Percentiles rank a stretch among this genome's conserved stretches.
Evolutionary conservation across 176 grass and related monocot species (phyloP).

Genomic region (Microstegium vimineum): DNA sequence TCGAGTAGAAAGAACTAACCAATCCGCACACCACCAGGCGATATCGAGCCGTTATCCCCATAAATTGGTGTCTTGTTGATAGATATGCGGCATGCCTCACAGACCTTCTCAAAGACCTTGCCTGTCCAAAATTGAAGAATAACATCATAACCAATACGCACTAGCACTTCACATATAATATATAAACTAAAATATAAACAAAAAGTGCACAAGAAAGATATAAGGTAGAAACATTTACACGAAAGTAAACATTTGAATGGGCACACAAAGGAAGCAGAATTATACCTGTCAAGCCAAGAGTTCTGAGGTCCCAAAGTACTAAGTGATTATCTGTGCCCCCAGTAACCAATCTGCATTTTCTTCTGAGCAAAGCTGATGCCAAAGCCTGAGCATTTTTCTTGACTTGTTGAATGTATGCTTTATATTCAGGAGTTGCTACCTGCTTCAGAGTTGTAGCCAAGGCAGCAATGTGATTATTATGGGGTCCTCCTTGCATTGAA

Average conservation of each 20-base stretch:
- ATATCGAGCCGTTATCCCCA: conserved; percentile 92
- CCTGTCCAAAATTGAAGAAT: conserved; percentile 47
- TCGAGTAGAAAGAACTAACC: conserved; percentile 47
- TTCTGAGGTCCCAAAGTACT: conserved; percentile 98
- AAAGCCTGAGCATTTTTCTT: conserved; percentile 94
- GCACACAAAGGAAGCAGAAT: not conserved
- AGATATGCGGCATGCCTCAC: conserved; percentile 90
- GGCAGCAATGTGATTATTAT: conserved; percentile 96
- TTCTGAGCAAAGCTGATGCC: conserved; percentile 75
- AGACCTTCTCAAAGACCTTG: conserved; percentile 91
- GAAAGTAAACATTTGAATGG: not conserved
- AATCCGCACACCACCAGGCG: conserved; percentile 82
- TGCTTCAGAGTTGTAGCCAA: conserved; percentile 91
- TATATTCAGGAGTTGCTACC: conserved; percentile 90
- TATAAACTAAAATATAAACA: not conserved
- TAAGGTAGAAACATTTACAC: not conserved
- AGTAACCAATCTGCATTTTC: conserved; percentile 96
- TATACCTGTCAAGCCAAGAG: conserved; percentile 88
- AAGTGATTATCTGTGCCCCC: conserved; percentile 98
- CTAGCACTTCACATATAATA: not conserved
- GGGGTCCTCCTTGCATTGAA: conserved; percentile 95
- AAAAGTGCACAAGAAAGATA: not conserved
- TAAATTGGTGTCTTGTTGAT: conserved; percentile 93
- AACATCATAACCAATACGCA: not conserved
- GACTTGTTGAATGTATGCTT: conserved; percentile 92